Evolutionary conservation across 1,284 basidiomycete genomes (phyloP).

Genomic region (Sporisorium sorghi): DNA sequence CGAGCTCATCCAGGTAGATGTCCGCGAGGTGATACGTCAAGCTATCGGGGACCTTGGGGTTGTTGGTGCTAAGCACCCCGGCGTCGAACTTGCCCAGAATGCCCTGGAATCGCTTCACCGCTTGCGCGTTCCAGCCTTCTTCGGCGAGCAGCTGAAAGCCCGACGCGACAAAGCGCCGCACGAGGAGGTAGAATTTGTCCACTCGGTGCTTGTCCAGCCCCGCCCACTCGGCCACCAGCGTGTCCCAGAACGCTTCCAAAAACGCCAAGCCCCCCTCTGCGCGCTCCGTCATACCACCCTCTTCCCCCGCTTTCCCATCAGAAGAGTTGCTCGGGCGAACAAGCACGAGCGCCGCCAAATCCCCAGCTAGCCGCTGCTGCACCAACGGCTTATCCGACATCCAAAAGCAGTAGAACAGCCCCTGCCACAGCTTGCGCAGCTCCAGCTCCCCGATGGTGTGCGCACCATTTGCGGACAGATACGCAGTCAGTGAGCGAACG

Average conservation of each 20-base stretch:
- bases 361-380: slow-evolving; percentile 88
- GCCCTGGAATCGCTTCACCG: slow-evolving; percentile 19
- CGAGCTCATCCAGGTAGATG: slow-evolving; percentile 89
- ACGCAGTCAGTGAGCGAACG: slow-evolving; percentile 79
- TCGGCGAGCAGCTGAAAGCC: slow-evolving; percentile 83
- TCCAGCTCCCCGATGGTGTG: slow-evolving; percentile 76
- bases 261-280: slow-evolving; percentile 78
- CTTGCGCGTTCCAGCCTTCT: slow-evolving; percentile 76
- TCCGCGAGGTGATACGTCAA: slow-evolving; percentile 81
- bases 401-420: slow-evolving; percentile 97
- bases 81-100: slow-evolving; percentile 32
- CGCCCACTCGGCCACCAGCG: slow-evolving; percentile 88
- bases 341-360: slow-evolving; percentile 79
- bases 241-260: slow-evolving; percentile 88
- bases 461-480: slow-evolving; percentile 70
- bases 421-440: slow-evolving; percentile 95
- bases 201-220: slow-evolving; percentile 83
- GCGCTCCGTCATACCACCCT: neutral
- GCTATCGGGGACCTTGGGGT: slow-evolving; percentile 81
- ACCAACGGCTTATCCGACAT: slow-evolving; percentile 99
- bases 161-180: slow-evolving; percentile 86
- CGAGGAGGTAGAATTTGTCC: slow-evolving; percentile 96
- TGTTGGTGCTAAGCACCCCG: slow-evolving; percentile 66
- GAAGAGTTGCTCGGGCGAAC: slow-evolving; percentile 16
- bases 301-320: no score